Percentiles rank a stretch among this genome's conserved stretches.
Evolutionary conservation across 163 green algal species (phyloP).

Genomic region (Chlamydomonas reinhardtii): DNA sequence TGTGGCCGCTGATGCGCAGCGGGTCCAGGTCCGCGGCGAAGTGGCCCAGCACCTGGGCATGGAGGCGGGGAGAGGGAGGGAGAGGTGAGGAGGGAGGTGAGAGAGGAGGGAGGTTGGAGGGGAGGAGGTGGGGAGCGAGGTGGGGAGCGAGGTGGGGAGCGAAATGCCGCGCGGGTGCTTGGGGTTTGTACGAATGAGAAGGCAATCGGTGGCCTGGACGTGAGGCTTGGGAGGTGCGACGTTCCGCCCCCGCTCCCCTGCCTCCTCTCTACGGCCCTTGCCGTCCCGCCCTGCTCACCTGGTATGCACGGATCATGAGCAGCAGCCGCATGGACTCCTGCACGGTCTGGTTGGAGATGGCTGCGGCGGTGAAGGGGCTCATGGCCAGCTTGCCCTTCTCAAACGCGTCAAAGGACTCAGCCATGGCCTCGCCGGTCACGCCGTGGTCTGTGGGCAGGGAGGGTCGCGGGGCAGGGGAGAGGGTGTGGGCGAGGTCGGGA

Average conservation of each 20-base stretch:
- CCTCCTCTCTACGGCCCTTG: too few relatives aligned
- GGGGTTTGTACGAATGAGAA: too few relatives aligned
- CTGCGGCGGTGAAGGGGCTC: constrained; percentile 80
- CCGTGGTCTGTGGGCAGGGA: constrained; percentile 76
- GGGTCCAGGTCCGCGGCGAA: constrained; percentile 94
- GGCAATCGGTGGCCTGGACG: too few relatives aligned
- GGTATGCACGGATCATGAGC: constrained; percentile 93
- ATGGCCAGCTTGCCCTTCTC: constrained; percentile 78
- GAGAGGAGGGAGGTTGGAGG: neutral
- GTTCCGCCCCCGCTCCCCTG: too few relatives aligned
- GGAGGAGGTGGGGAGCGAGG: too few relatives aligned
- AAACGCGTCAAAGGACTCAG: constrained; percentile 90
- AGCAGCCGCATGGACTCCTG: constrained; percentile 97
- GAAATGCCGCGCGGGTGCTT: too few relatives aligned
- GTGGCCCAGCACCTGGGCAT: constrained; percentile 88
- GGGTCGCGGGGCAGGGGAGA: too few relatives aligned
- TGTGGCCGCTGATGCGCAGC: constrained; percentile 84
- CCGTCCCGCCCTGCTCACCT: constrained; percentile 73
- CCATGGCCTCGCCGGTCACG: constrained; percentile 85
- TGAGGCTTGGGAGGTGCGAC: too few relatives aligned
- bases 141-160: too few relatives aligned
- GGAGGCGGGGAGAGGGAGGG: too few relatives aligned
- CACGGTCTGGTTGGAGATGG: constrained; percentile 91
- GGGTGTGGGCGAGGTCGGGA: too few relatives aligned
- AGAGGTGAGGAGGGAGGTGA: neutral